Percentiles rank a stretch among this genome's conserved stretches.
phyloP scores from a whole-genome alignment of 73 alveolate species.

The Blepharisma japonicum region DNA sequence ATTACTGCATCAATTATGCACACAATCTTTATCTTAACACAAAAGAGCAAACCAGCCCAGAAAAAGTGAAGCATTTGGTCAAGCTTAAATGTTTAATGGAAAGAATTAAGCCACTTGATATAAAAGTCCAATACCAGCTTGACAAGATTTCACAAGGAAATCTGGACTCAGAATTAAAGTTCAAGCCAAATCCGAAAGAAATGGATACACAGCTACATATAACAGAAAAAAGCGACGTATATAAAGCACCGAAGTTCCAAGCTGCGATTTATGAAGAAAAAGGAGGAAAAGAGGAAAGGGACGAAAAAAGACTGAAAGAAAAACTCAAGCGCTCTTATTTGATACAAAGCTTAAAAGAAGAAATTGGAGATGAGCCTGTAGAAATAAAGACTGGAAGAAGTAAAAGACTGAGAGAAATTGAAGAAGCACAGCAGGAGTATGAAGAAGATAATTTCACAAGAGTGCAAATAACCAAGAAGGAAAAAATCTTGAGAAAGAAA shows the following conservation, averaged over 20 bases:
- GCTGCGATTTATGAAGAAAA: slow-evolving; percentile 15
- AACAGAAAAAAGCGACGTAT: slow-evolving; percentile 12
- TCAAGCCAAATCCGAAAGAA: slow-evolving; percentile 1
- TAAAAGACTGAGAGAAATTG: not conserved
- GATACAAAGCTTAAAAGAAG: slow-evolving; percentile 16
- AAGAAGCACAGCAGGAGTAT: not conserved
- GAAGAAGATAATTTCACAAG: slow-evolving; percentile 22
- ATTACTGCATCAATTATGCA: not conserved
- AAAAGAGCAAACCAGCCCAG: not conserved
- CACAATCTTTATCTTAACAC: not conserved
- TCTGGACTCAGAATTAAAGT: not conserved
- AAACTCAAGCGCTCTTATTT: slow-evolving; percentile 10
- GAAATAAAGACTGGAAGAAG: slow-evolving; percentile 10
- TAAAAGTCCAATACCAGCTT: slow-evolving; percentile 15
- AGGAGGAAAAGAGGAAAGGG: not conserved
- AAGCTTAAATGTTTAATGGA: slow-evolving; percentile 13
- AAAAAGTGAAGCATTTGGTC: not conserved
- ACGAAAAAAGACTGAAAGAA: slow-evolving; percentile 14
- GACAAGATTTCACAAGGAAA: slow-evolving; percentile 20
- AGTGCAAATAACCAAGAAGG: not conserved
- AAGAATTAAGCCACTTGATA: slow-evolving; percentile 23
- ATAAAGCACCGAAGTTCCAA: slow-evolving; percentile 24
- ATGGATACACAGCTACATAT: slow-evolving; percentile 1
- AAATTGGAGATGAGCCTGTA: not conserved
- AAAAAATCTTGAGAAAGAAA: not conserved